Percentiles rank a stretch among this genome's conserved stretches.
These are phyloP conservation scores for Vitis labrusca DNA, from an alignment of 164 flowering plant genomes.

Conservation along the genomic window DNA sequence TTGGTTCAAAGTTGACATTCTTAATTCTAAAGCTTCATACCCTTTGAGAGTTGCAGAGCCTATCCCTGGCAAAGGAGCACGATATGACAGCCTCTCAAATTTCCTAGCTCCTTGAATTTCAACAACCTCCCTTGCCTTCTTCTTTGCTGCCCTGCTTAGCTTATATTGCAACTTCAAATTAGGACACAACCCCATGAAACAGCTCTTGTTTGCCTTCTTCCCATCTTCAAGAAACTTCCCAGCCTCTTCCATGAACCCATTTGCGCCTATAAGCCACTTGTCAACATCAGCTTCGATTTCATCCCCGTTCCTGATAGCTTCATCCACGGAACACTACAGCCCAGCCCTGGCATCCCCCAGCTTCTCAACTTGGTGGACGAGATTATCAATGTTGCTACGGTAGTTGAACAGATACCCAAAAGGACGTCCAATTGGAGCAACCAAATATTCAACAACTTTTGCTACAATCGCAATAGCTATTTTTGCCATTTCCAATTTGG, in stretches of 20 bases:
- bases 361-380: background rate
- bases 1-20: no score
- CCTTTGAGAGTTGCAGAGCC: no score
- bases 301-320: background rate
- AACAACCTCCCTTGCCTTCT: background rate
- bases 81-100: background rate
- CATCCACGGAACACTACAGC: background rate
- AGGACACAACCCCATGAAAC: background rate
- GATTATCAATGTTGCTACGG: background rate
- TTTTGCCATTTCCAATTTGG: no score
- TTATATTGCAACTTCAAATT: background rate
- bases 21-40: no score
- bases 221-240: background rate
- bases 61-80: background rate
- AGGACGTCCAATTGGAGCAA: no score
- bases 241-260: background rate
- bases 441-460: no score
- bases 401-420: background rate
- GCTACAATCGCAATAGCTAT: no score
- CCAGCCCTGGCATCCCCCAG: background rate
- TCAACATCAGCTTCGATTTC: constrained; percentile 2
- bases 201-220: background rate
- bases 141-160: constrained; percentile 1
- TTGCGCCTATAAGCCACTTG: background rate
- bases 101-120: background rate